These are phyloP conservation scores for Galerina marginata DNA, from an alignment of 768 basidiomycete species.

Conservation along the genomic window DNA sequence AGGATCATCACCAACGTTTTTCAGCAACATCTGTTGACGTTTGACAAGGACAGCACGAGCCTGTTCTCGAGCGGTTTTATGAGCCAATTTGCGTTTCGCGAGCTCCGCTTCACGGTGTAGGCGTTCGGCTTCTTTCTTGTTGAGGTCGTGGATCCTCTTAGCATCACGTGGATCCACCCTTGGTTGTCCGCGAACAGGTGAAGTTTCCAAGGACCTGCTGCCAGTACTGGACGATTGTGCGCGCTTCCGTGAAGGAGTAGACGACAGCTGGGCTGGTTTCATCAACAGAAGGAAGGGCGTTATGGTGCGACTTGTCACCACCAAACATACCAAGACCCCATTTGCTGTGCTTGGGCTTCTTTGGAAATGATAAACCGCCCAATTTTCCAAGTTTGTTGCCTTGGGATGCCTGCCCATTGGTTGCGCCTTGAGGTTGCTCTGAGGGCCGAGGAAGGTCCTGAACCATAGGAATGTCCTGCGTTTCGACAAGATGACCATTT, in stretches of 20 bases:
- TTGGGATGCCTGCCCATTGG: constrained; percentile 45
- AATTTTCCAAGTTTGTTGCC: constrained; percentile 63
- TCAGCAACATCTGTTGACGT: constrained; percentile 75
- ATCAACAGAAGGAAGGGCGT: constrained; percentile 70
- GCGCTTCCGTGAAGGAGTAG: constrained; percentile 77
- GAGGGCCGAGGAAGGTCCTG: constrained; percentile 56
- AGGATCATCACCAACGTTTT: constrained; percentile 56
- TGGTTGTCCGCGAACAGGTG: constrained; percentile 45
- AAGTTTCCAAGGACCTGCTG: constrained; percentile 64
- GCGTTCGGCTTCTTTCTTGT: constrained; percentile 83
- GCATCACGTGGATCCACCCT: constrained; percentile 54
- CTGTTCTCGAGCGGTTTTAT: constrained; percentile 82
- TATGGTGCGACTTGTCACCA: constrained; percentile 69
- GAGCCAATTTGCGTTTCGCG: constrained; percentile 77
- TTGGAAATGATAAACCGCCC: constrained; percentile 63
- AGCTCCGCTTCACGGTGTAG: constrained; percentile 82
- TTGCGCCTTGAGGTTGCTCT: constrained; percentile 41
- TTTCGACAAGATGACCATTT: constrained; percentile 54
- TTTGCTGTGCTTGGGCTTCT: constrained; percentile 69
- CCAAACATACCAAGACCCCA: constrained; percentile 79
- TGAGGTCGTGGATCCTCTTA: constrained; percentile 56
- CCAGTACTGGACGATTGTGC: constrained; percentile 80
- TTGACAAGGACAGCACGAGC: constrained; percentile 93
- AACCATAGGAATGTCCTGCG: constrained; percentile 55
- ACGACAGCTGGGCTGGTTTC: constrained; percentile 64